These are phyloP conservation scores for Cercophora newfieldiana DNA, from an alignment of 495 filamentous ascomycete genomes.

Conservation along the genomic window DNA sequence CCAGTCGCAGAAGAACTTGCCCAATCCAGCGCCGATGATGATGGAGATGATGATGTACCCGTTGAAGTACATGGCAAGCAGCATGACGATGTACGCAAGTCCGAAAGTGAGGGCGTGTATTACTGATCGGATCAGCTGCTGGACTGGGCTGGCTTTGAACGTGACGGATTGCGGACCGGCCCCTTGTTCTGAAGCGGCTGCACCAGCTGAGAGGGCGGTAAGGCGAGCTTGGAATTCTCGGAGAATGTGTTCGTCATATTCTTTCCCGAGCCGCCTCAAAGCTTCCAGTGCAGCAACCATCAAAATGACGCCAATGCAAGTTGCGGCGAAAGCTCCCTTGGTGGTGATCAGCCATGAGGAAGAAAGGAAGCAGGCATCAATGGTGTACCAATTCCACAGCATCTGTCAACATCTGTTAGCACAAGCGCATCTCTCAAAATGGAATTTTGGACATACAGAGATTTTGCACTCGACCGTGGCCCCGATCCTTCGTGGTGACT, in stretches of 20 bases:
- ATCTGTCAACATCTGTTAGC: slow-evolving; percentile 35
- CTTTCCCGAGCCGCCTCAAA: slow-evolving; percentile 51
- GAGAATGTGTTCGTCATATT: slow-evolving; percentile 53
- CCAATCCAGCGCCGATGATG: slow-evolving; percentile 52
- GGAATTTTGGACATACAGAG: not conserved
- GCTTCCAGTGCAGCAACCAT: slow-evolving; percentile 55
- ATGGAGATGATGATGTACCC: slow-evolving; percentile 61
- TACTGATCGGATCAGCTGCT: slow-evolving; percentile 50
- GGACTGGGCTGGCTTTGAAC: slow-evolving; percentile 47
- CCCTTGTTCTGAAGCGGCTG: not conserved
- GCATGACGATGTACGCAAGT: slow-evolving; percentile 59
- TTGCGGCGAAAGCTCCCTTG: slow-evolving; percentile 52
- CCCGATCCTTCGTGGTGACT: not conserved
- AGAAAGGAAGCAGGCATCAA: slow-evolving; percentile 45
- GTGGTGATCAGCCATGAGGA: slow-evolving; percentile 40
- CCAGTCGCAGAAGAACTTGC: slow-evolving; percentile 50
- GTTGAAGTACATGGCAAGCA: slow-evolving; percentile 57
- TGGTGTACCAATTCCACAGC: slow-evolving; percentile 56
- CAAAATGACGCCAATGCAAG: slow-evolving; percentile 59
- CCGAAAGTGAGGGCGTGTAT: slow-evolving; percentile 53
- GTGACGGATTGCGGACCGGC: slow-evolving; percentile 25
- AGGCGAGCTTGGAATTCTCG: slow-evolving; percentile 38
- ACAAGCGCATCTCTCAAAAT: not conserved
- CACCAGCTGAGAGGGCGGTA: not conserved
- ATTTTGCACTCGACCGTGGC: not conserved